Base-by-base conservation (phyloP, 768 basidiomycete species). In the Cyathus striatus region DNA sequence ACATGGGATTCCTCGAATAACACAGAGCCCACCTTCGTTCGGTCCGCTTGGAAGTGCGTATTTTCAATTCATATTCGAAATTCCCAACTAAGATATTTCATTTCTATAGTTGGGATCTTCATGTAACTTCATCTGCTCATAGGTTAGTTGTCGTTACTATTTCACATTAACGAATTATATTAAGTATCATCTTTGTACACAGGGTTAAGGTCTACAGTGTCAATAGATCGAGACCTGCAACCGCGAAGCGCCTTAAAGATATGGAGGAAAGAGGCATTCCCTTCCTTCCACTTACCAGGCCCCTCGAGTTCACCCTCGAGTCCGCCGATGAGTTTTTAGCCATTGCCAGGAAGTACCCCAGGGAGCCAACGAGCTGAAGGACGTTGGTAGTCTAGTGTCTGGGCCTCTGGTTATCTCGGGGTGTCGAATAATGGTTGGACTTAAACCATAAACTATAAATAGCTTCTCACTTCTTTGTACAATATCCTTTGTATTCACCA, bases 1-100 rank as follows among this genome's bases (percentile, higher is more conserved):
- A 70, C 72, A 0, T 79, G 76, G 76, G 76, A 78, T 48, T 73
- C 73, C n/a, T 72, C 73, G 6, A 73, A 73, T 57, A 78, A 79
- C 49, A 78, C 75, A 2, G 70, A 78, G 53, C 76, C 76, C 14
- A 76, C 76, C 10, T 73, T 68, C 44, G 70, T 77, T 13, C 70
- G 75, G 35, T 76, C 74, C 5, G 68, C 75, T 3, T 76, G 74
- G 75, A 77, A 77, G 75, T 75, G 46, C 44, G 72, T 59, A 10
- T 24, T 23, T 20, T 16, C 17, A 32, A 7, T 32, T 7, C 12
- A n/a, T 42, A 30, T 13, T 16, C 10, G 25, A 13, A 10, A 12
- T 25, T 16, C 12, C 30, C 38, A 17, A 37, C 33, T 34, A 12
- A 21, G 12, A 26, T 16, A 33, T 39, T 39, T 25, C 6, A 32